Base-by-base conservation (phyloP, 2,329 filamentous ascomycete species). In the Penicillium sclerotigenum region DNA sequence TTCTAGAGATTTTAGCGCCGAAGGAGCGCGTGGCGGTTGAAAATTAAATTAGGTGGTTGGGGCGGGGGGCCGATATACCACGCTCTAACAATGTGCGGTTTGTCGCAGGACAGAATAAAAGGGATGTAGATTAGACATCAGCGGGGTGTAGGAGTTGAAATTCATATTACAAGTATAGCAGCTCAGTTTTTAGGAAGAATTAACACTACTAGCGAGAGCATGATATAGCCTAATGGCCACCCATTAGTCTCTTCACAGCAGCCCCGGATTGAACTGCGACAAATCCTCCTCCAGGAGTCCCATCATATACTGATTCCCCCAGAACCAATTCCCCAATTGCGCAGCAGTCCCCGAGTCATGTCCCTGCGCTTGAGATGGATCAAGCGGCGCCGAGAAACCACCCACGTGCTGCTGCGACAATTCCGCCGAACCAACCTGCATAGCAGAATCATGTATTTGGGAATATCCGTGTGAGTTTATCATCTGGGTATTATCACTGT, bases 261-360 rank as follows among this genome's bases (percentile, higher is more conserved):
- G 34, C 16, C 40, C 57, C 2, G 64, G 61, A 51, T 68, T 65
- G 31, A 71, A 68, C 26, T 70, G 65, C n/a, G 68, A 68, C 24
- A 73, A 45, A 62, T 87, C 85, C 56, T 87, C 83, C 65, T 88
- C 86, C 66, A 88, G 69, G 54, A 88, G 65, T 0, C 83, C 83
- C 75, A 88, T 80, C 75, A 88, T 82, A 63, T 87, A 85, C 52
- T 81, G 79, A 57, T 83, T 87, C 1, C 85, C 83, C 4, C 82
- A 84, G 62, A 87, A 87, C 85, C 85, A 88, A 59, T 86, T 84
- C 2, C 82, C 82, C 57, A 87, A 71, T 43, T 84, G 80, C 14
- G 46, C 37, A 14, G 52, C 52, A 37, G 49, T 31, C 22, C 51
- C 51, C 28, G 13, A 41, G 10, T 47, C 51, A 26, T 37, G 47